These are phyloP conservation scores for Elasticomyces elasticus DNA, from an alignment of 495 filamentous ascomycete species.

Conservation along the genomic window DNA sequence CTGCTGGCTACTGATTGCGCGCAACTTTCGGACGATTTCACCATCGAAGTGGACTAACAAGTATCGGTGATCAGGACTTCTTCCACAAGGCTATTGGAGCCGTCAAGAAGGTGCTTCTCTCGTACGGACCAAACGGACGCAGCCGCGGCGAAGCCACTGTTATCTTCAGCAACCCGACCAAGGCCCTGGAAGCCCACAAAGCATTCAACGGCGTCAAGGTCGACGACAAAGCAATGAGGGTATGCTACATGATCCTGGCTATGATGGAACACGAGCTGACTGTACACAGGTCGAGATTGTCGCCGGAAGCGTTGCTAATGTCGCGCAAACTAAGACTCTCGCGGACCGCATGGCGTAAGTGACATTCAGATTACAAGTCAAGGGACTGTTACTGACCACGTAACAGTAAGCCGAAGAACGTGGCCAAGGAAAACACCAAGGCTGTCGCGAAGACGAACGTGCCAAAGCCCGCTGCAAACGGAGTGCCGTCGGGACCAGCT, in stretches of 20 bases:
- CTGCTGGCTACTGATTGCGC: too few relatives aligned
- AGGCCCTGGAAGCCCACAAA: slow-evolving; percentile 69
- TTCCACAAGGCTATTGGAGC: slow-evolving; percentile 79
- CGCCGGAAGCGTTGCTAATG: slow-evolving; percentile 55
- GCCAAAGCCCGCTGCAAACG: slow-evolving; percentile 38
- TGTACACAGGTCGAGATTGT: slow-evolving; percentile 71
- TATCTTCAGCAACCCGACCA: slow-evolving; percentile 64
- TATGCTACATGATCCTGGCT: slow-evolving; percentile 28
- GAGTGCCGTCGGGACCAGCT: too few relatives aligned
- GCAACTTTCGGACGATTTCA: background rate
- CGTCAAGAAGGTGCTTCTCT: slow-evolving; percentile 77
- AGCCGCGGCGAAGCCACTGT: slow-evolving; percentile 84
- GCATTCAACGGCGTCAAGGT: slow-evolving; percentile 80
- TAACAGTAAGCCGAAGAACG: slow-evolving; percentile 13
- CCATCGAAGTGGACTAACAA: slow-evolving; percentile 12
- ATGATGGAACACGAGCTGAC: background rate
- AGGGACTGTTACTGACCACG: background rate
- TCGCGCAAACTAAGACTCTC: slow-evolving; percentile 54
- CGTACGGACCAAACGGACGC: slow-evolving; percentile 80
- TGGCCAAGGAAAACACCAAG: slow-evolving; percentile 10
- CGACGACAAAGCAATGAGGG: slow-evolving; percentile 85
- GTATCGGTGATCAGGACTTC: slow-evolving; percentile 68
- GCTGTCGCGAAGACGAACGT: slow-evolving; percentile 43
- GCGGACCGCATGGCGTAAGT: slow-evolving; percentile 74
- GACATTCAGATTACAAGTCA: background rate